Evolutionary conservation across 2,329 filamentous ascomycete genomes (phyloP).

Genomic region (Mycosphaerella sp.): DNA sequence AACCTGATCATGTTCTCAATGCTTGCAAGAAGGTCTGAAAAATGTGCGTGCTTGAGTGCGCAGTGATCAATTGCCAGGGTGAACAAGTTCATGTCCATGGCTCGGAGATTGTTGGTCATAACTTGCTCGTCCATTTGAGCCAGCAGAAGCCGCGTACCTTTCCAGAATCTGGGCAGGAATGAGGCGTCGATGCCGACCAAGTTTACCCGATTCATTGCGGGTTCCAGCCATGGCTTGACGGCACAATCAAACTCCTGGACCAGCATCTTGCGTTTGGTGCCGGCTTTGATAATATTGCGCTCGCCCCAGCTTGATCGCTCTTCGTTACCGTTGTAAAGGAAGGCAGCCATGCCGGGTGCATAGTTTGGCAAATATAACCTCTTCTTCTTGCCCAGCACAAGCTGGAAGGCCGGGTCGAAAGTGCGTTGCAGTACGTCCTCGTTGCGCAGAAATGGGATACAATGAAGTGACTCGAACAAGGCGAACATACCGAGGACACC

Average conservation of each 20-base stretch:
- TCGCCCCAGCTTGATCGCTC: slow-evolving; percentile 61
- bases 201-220: slow-evolving; percentile 58
- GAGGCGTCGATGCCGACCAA: slow-evolving; percentile 46
- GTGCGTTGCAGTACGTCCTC: slow-evolving; percentile 48
- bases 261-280: slow-evolving; percentile 56
- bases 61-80: slow-evolving; percentile 59
- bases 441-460: slow-evolving; percentile 63
- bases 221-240: slow-evolving; percentile 64
- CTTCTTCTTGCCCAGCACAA: slow-evolving; percentile 65
- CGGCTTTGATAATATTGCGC: slow-evolving; percentile 55
- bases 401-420: slow-evolving; percentile 77
- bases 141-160: slow-evolving; percentile 67
- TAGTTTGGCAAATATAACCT: slow-evolving; percentile 69
- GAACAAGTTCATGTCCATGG: slow-evolving; percentile 65
- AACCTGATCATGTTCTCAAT: slow-evolving; percentile 67
- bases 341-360: slow-evolving; percentile 75
- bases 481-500: slow-evolving; percentile 62
- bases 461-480: slow-evolving; percentile 84
- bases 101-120: slow-evolving; percentile 70
- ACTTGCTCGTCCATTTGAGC: slow-evolving; percentile 64
- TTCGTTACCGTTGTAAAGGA: slow-evolving; percentile 69
- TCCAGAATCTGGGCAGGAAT: slow-evolving; percentile 70
- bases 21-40: slow-evolving; percentile 63
- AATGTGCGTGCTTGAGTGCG: slow-evolving; percentile 44
- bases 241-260: slow-evolving; percentile 80